Base-by-base conservation (phyloP, 176 grass and related monocot species). In the Oropetium thomaeum region DNA sequence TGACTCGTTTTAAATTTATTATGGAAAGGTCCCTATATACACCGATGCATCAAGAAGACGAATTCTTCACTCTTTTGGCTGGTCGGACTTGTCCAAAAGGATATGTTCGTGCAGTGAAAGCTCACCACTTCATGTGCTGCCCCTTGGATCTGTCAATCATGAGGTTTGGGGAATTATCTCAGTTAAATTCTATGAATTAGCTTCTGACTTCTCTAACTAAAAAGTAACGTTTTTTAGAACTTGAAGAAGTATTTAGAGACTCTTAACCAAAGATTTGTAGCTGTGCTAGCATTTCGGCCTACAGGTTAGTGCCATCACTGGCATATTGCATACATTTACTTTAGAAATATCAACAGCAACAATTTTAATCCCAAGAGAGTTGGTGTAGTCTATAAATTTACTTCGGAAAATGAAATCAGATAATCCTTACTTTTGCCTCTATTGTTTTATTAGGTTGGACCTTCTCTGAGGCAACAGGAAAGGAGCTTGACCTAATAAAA, bases 401-500 rank as follows among this genome's bases (percentile, higher is more conserved):
- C n/a, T n/a, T n/a, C n/a, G n/a, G n/a, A n/a, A n/a, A n/a, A n/a
- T n/a, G n/a, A n/a, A 76, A 44, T 77, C 26, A 23, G 42, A 54
- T 40, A 10, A 11, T 34, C 55, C 23, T 72, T 58, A 75, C 32
- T 69, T 67, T 9, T 53, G 32, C 60, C 57, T 65, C 5, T 32
- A 79, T 79, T 70, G 12, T 39, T 75, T 90, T 82, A 28, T 62
- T 65, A 94, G 88, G 91, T 60, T 94, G 88, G 88, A 90, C 85
- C 65, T 94, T 85, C 66, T 90, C 87, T 17, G 82, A 67, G 79
- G 22, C 70, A 53, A 76, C 65, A 28, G 82, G 87, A 88, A 82
- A 87, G n/a, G 79, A 93, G 38, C 85, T 90, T 73, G 91, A 90
- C 64, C 58, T 94, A 69, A 94, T 94, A 41, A 94, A 88, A 70